These are phyloP conservation scores for Filobasidium floriforme DNA, from an alignment of 768 basidiomycete genomes.

Conservation along the genomic window DNA sequence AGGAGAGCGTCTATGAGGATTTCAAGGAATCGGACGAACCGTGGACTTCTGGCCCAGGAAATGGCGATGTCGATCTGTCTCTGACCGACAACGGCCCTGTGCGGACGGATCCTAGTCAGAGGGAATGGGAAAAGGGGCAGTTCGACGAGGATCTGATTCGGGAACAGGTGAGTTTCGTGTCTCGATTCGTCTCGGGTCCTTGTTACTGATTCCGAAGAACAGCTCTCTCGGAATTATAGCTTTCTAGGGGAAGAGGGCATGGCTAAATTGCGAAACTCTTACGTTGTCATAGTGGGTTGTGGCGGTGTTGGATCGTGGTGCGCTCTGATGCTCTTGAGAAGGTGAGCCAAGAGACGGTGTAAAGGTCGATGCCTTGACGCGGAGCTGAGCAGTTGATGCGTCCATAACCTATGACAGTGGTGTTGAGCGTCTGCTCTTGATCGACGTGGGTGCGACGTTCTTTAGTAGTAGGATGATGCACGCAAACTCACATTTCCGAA, in stretches of 20 bases:
- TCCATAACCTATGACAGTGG: slow-evolving; percentile 46
- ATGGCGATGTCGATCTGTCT: slow-evolving; percentile 1
- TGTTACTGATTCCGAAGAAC: slow-evolving; percentile 29
- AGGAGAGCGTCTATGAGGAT: slow-evolving; percentile 39
- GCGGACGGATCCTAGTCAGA: slow-evolving; percentile 8
- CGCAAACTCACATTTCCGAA: not conserved
- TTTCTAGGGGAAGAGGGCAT: slow-evolving; percentile 90
- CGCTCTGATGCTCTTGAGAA: slow-evolving; percentile 83
- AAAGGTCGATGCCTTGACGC: not conserved
- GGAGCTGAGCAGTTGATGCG: not conserved
- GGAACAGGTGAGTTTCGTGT: slow-evolving; percentile 50
- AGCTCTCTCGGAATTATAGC: slow-evolving; percentile 85
- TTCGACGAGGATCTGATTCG: slow-evolving; percentile 67
- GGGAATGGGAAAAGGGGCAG: slow-evolving; percentile 37
- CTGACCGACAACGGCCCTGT: slow-evolving; percentile 1
- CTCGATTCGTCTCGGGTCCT: not conserved
- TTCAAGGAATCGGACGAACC: slow-evolving; percentile 36
- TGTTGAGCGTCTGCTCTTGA: slow-evolving; percentile 39
- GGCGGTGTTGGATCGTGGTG: slow-evolving; percentile 97
- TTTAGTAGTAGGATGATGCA: not conserved
- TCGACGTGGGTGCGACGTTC: slow-evolving; percentile 35
- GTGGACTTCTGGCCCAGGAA: slow-evolving; percentile 1
- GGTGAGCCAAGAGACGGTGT: slow-evolving; percentile 48
- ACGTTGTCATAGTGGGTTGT: slow-evolving; percentile 83
- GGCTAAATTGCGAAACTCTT: slow-evolving; percentile 62